Conservation (phyloP, 2,329 filamentous ascomycete species). For the Neocatenulostroma microsporum region DNA sequence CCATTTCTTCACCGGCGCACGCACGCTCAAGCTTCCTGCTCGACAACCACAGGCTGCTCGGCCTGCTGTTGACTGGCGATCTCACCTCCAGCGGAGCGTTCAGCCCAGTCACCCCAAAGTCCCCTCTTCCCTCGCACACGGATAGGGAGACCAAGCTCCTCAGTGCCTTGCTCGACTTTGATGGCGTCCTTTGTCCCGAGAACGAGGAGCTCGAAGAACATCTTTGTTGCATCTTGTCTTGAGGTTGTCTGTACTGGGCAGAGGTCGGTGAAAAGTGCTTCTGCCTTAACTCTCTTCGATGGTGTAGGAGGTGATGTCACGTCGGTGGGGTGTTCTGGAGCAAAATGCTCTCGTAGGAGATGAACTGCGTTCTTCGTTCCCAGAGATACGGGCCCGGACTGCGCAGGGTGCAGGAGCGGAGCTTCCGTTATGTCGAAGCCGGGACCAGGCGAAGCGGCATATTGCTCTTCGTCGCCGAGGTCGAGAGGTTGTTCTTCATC, state of each 20-base stretch:
- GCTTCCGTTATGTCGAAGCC: slow-evolving; percentile 72
- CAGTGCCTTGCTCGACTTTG: slow-evolving; percentile 76
- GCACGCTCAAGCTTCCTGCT: too few species aligned
- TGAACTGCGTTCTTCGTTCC: slow-evolving; percentile 96
- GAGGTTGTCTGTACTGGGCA: slow-evolving; percentile 73
- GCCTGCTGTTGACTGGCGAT: too few species aligned
- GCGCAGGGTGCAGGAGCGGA: slow-evolving; percentile 68
- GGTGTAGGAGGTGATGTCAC: slow-evolving; percentile 60
- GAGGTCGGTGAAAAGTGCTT: slow-evolving; percentile 83
- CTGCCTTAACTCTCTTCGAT: slow-evolving; percentile 64
- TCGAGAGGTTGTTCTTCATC: slow-evolving; percentile 20
- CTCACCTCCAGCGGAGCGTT: slow-evolving; percentile 41
- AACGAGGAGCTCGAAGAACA: slow-evolving; percentile 97
- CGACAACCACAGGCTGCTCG: background rate
- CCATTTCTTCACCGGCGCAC: too few species aligned
- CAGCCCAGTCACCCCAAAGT: slow-evolving; percentile 96
- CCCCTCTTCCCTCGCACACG: slow-evolving; percentile 82
- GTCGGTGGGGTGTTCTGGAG: slow-evolving; percentile 43
- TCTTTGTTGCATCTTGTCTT: slow-evolving; percentile 90
- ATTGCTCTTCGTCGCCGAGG: slow-evolving; percentile 16
- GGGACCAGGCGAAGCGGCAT: slow-evolving; percentile 26
- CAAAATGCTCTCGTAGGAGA: slow-evolving; percentile 77
- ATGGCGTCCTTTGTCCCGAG: slow-evolving; percentile 96
- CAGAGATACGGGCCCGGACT: slow-evolving; percentile 78
- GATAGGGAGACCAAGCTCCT: slow-evolving; percentile 69